These are phyloP conservation scores for Ganoderma multipileum DNA, from an alignment of 1,284 basidiomycete genomes.

Conservation along the genomic window DNA sequence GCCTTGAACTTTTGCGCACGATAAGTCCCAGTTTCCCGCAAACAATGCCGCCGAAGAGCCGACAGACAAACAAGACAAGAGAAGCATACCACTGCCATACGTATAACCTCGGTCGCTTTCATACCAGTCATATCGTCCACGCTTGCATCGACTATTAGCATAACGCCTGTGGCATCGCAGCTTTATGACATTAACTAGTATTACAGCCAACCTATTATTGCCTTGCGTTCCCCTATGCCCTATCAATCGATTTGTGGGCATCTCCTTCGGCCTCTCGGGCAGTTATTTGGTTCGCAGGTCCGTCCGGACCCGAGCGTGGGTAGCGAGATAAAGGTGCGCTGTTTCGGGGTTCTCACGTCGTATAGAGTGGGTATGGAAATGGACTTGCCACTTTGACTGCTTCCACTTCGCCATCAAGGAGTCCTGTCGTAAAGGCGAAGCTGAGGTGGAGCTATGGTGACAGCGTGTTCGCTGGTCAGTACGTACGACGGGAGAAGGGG, in stretches of 20 bases:
- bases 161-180: constrained; percentile 32
- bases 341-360: neutral
- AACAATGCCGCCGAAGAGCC: neutral
- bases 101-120: neutral
- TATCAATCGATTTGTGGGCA: constrained; percentile 9
- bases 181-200: constrained; percentile 30
- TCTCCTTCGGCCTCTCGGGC: neutral
- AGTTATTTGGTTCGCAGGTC: neutral
- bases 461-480: neutral
- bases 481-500: neutral
- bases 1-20: neutral
- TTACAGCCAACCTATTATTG: constrained; percentile 19
- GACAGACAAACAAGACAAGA: neutral
- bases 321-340: neutral
- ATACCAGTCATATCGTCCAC: constrained; percentile 2
- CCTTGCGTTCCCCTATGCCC: neutral
- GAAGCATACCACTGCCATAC: neutral
- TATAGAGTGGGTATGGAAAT: neutral
- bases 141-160: constrained; percentile 22
- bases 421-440: neutral
- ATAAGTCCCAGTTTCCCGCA: neutral
- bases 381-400: neutral
- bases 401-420: neutral
- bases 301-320: neutral
- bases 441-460: neutral